Percentiles rank a stretch among this genome's conserved stretches.
Conservation (phyloP, 2,329 filamentous ascomycete species). For the Beauveria varroae region DNA sequence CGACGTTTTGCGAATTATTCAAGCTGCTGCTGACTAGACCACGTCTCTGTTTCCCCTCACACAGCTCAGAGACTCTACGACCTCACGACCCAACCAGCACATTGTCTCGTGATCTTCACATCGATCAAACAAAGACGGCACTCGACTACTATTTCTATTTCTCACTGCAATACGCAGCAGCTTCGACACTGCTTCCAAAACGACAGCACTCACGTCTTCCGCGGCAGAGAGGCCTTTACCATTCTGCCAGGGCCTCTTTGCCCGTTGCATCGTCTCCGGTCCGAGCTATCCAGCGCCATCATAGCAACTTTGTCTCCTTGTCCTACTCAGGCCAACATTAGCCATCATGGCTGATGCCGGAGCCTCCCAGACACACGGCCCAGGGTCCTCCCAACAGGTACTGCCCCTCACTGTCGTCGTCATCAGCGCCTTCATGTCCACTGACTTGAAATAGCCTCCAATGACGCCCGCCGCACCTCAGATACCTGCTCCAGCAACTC, state of each 20-base stretch:
- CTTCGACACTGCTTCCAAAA: not conserved
- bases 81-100: not conserved
- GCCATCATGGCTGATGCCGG: slow-evolving; percentile 21
- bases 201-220: not conserved
- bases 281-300: not conserved
- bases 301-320: not conserved
- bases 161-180: too few species aligned
- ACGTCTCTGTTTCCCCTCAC: slow-evolving; percentile 3
- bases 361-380: slow-evolving; percentile 16
- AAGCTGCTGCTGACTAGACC: not conserved
- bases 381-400: slow-evolving; percentile 12
- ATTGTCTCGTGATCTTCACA: not conserved
- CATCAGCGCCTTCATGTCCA: not conserved
- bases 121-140: not conserved
- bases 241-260: slow-evolving; percentile 4
- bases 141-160: not conserved
- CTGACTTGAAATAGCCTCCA: slow-evolving; percentile 1
- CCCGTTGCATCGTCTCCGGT: not conserved
- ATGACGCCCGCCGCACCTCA: slow-evolving; percentile 17
- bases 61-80: not conserved
- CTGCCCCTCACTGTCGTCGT: not conserved
- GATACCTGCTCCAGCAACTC: slow-evolving; percentile 22
- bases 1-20: not conserved
- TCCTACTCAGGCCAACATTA: slow-evolving; percentile 12
- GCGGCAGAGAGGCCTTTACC: not conserved